Evolutionary conservation across 495 filamentous ascomycete species (phyloP).

Genomic region (Hypoxylon fragiforme): DNA sequence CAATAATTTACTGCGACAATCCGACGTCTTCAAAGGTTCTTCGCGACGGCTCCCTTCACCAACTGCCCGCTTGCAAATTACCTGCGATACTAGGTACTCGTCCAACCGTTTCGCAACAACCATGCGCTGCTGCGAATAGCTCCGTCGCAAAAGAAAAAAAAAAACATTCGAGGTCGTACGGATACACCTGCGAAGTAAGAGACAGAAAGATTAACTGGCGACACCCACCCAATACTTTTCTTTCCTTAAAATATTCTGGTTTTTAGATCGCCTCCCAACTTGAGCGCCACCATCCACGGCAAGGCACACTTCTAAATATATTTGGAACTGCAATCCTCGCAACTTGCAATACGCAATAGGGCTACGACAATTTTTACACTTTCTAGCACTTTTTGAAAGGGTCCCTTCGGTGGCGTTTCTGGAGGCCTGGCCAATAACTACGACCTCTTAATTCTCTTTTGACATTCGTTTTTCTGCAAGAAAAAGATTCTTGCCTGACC

Average conservation of each 20-base stretch:
- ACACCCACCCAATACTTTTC: not conserved
- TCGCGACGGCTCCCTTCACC: conserved; percentile 6
- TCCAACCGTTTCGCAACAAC: conserved; percentile 18
- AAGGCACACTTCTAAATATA: conserved; percentile 5
- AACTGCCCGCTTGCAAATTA: not conserved
- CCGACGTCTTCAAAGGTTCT: conserved; percentile 5
- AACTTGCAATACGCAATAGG: too few species aligned
- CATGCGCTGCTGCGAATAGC: conserved; percentile 40
- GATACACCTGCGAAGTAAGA: conserved; percentile 11
- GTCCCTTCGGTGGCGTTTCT: conserved; percentile 29
- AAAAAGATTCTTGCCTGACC: conserved; percentile 12
- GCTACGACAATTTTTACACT: conserved; percentile 21
- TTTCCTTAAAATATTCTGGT: conserved; percentile 9
- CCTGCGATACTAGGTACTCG: conserved; percentile 20
- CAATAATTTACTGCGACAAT: conserved; percentile 11
- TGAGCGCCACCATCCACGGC: not conserved
- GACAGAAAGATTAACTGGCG: not conserved
- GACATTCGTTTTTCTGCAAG: not conserved
- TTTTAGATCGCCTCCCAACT: conserved; percentile 16
- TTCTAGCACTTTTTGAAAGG: conserved; percentile 21
- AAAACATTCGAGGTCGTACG: conserved; percentile 24
- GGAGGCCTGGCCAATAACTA: conserved; percentile 27
- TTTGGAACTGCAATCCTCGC: conserved; percentile 17
- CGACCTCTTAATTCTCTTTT: not conserved
- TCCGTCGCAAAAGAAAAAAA: conserved; percentile 40